Percentiles rank a stretch among this genome's conserved stretches.
Conservation (phyloP, 2,329 filamentous ascomycete genomes). For the Fusarium denticulatum region DNA sequence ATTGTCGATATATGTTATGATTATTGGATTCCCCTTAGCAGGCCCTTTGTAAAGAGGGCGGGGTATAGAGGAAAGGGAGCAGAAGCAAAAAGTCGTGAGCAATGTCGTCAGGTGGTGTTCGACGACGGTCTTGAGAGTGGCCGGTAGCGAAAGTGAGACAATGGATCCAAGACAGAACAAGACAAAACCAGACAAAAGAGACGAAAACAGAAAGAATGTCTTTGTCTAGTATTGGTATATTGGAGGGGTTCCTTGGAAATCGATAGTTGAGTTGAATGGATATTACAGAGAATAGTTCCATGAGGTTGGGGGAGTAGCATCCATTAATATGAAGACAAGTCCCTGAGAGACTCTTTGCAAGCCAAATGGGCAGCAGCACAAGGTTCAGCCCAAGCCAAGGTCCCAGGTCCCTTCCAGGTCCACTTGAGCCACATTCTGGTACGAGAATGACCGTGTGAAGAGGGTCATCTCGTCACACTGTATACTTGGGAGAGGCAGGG, state of each 20-base stretch:
- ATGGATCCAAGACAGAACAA: constrained; percentile 26
- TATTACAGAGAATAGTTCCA: constrained; percentile 18
- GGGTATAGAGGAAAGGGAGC: constrained; percentile 20
- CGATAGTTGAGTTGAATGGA: constrained; percentile 27
- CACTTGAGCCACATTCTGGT: constrained; percentile 39
- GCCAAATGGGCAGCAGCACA: constrained; percentile 25
- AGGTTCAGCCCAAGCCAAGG: constrained; percentile 30
- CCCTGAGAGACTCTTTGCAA: constrained; percentile 15
- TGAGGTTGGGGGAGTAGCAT: constrained; percentile 34
- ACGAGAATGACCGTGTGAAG: constrained; percentile 31
- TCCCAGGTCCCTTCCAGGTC: constrained; percentile 27
- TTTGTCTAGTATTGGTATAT: constrained; percentile 3
- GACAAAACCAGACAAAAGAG: constrained; percentile 37
- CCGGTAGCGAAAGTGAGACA: constrained; percentile 34
- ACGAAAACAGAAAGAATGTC: constrained; percentile 37
- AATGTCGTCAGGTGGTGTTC: constrained; percentile 32
- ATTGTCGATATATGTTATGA: constrained; percentile 30
- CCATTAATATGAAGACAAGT: constrained; percentile 39
- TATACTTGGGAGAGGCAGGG: constrained; percentile 30
- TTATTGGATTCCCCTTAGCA: constrained; percentile 36
- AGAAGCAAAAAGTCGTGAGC: constrained; percentile 13
- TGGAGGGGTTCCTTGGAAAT: constrained; percentile 14
- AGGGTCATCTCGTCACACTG: constrained; percentile 5
- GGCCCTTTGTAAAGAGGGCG: constrained; percentile 27
- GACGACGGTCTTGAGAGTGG: constrained; percentile 28